Evolutionary conservation across 2,329 filamentous ascomycete species (phyloP), one percentile per base, ranked within the genome.

Genomic region (Fusarium equiseti): DNA sequence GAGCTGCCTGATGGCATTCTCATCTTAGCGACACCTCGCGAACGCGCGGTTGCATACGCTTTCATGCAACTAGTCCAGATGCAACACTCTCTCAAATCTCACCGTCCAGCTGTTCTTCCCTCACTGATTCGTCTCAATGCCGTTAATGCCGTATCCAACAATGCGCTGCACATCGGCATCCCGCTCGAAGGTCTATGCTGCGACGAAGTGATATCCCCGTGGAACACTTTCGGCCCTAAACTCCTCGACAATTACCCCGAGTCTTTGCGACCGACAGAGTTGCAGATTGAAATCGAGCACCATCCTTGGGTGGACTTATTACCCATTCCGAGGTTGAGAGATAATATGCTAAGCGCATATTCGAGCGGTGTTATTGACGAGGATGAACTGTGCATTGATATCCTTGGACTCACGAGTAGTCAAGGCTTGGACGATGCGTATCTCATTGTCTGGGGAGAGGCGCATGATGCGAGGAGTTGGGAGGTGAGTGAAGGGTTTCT

Each of bases 391-490:
- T 76, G 74, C 24, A n/a, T 62, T 3, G 74, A 75, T 4, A 48
- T 76, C 1, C 22, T 73, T 2, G 61, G 63, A 10, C 27, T 73
- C 0, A 52, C 35, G 13, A 56, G 59, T 8, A 62, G 49, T 2
- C 22, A 38, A 12, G 29, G 59, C 0, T 22, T 57, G 18, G 65
- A 74, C 3, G 56, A 71, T 7, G 61, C 72, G 1, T 71, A 65
- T 3, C 48, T 87, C 2, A 76, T 87, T 15, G 82, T 86, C 3
- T 87, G 85, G 86, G 83, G 84, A 1, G 81, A 85, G 8, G 78
- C 85, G 1, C 83, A 80, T 77, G 79, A 86, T 38, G 59, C 77
- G 4, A 63, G 66, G 0, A 82, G 79, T 12, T 88, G 85, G 86
- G 86, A 88, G 66, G 77, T 83, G 2, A 85, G 80, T 1, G 78